Evolutionary conservation across 129 eudicot species (phyloP).

Genomic region (Erigeron canadensis): DNA sequence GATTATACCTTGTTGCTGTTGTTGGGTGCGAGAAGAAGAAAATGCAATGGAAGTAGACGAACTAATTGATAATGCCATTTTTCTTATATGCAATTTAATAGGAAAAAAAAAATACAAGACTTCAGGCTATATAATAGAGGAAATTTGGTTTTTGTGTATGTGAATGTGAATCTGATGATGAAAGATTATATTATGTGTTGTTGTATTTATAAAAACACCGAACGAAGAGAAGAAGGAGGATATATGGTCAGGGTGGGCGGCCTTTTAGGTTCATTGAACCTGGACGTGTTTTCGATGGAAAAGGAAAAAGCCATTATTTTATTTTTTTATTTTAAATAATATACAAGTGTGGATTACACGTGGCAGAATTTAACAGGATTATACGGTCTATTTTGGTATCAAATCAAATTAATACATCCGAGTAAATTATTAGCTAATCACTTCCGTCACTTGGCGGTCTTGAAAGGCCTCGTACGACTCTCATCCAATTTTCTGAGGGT

Average conservation of each 20-base stretch:
- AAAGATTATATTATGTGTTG: too few relatives aligned
- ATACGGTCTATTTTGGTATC: slow-evolving; percentile 7
- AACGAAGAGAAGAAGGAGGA: slow-evolving; percentile 10
- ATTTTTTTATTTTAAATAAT: too few relatives aligned
- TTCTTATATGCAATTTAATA: too few relatives aligned
- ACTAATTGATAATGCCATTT: slow-evolving; percentile 52
- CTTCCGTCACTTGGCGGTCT: slow-evolving; percentile 31
- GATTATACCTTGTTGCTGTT: slow-evolving; percentile 34
- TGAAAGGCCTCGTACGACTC: slow-evolving; percentile 1
- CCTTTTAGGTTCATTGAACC: slow-evolving; percentile 25
- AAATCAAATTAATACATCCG: too few relatives aligned
- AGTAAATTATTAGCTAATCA: slow-evolving; percentile 12
- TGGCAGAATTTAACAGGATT: slow-evolving; percentile 5
- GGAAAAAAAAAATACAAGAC: too few relatives aligned
- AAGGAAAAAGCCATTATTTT: background rate
- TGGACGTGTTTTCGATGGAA: slow-evolving; percentile 7
- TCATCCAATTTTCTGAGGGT: too few relatives aligned
- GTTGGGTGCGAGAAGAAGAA: slow-evolving; percentile 26
- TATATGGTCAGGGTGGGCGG: slow-evolving; percentile 17
- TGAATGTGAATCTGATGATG: too few relatives aligned
- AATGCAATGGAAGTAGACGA: slow-evolving; percentile 45
- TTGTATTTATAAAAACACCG: too few relatives aligned
- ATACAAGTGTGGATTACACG: slow-evolving; percentile 4
- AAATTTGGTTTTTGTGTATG: background rate
- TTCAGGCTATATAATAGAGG: too few relatives aligned